Percentiles rank a stretch among this genome's conserved stretches.
Conservation (phyloP, 768 basidiomycete species). For the Austroboletus eburneus region DNA sequence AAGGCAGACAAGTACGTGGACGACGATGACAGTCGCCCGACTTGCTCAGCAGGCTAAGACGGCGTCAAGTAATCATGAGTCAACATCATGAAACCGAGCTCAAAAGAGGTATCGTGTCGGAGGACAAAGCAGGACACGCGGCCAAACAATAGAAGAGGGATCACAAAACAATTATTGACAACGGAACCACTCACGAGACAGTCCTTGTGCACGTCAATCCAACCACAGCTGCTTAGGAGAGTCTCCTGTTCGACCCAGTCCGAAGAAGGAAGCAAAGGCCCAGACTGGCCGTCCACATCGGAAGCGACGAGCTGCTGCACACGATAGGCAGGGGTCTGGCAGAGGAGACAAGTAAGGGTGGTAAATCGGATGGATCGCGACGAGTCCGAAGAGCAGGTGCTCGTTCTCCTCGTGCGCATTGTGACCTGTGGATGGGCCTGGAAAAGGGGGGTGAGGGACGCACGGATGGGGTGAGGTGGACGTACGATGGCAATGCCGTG, state of each 20-base stretch:
- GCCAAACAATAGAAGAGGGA: background rate
- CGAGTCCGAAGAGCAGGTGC: slow-evolving; percentile 39
- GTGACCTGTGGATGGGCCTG: slow-evolving; percentile 71
- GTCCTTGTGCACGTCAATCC: slow-evolving; percentile 65
- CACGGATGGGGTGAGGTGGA: slow-evolving; percentile 12
- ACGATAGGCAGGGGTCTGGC: slow-evolving; percentile 63
- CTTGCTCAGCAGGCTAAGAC: slow-evolving; percentile 25
- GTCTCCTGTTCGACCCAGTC: slow-evolving; percentile 76
- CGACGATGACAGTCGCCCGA: slow-evolving; percentile 33
- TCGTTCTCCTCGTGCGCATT: slow-evolving; percentile 53
- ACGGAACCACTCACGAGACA: slow-evolving; percentile 55
- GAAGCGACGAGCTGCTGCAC: slow-evolving; percentile 55
- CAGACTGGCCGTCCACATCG: slow-evolving; percentile 58
- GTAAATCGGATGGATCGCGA: slow-evolving; percentile 55
- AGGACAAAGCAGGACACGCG: slow-evolving; percentile 8
- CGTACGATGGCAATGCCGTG: slow-evolving; percentile 65
- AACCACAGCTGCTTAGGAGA: slow-evolving; percentile 63
- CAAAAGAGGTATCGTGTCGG: slow-evolving; percentile 7
- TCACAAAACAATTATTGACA: slow-evolving; percentile 1
- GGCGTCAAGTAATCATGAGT: slow-evolving; percentile 12
- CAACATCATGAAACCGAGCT: background rate
- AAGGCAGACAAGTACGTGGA: slow-evolving; percentile 43
- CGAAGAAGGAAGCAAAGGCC: slow-evolving; percentile 63
- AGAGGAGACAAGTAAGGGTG: slow-evolving; percentile 66
- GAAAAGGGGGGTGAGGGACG: slow-evolving; percentile 3